Conservation (phyloP, 345 rosid species). For the Hibiscus syriacus region DNA sequence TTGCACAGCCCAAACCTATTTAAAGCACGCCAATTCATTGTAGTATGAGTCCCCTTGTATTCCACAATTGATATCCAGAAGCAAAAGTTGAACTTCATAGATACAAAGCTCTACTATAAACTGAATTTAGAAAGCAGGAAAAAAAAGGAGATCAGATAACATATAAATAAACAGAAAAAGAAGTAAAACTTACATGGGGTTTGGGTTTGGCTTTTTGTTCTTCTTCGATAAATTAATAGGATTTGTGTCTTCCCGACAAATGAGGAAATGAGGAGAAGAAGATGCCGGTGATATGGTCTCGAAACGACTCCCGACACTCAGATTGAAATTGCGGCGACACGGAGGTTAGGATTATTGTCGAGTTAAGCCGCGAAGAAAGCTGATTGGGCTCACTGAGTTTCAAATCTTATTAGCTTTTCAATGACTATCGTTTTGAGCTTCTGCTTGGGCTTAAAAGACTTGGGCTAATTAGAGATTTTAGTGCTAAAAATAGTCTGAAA, state of each 20-base stretch:
- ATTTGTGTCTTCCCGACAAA: background rate
- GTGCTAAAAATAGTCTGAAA: too few species aligned
- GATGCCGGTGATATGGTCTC: background rate
- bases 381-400: background rate
- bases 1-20: background rate
- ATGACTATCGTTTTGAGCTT: too few species aligned
- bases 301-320: background rate
- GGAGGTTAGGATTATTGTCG: too few species aligned
- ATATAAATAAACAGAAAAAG: background rate
- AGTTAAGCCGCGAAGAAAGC: background rate
- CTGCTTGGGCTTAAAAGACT: too few species aligned
- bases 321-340: background rate
- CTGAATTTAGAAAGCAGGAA: background rate
- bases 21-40: too few species aligned
- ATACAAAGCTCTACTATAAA: background rate
- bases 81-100: background rate
- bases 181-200: constrained; percentile 36
- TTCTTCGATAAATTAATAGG: background rate
- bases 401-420: too few species aligned
- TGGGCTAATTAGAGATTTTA: too few species aligned
- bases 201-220: constrained; percentile 21
- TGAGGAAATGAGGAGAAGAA: too few species aligned
- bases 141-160: background rate
- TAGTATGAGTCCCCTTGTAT: too few species aligned
- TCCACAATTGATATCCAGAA: too few species aligned